Conservation (phyloP, 1,139 yeast genomes). For the Taphrina deformans region DNA sequence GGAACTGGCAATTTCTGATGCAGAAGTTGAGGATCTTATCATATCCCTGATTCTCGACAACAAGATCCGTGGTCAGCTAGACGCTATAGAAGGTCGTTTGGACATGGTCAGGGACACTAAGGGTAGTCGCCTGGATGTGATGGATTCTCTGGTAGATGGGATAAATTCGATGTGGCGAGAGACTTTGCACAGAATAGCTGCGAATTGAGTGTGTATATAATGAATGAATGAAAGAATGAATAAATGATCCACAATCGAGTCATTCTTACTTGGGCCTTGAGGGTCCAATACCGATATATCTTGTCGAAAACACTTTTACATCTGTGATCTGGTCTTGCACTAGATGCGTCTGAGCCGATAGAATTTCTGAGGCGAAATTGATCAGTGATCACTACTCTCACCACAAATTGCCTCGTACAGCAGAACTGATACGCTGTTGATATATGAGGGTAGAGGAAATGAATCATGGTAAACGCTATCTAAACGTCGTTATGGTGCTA, state of each 20-base stretch:
- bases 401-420: too few relatives aligned
- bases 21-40: constrained; percentile 49
- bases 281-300: too few relatives aligned
- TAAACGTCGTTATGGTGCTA: too few relatives aligned
- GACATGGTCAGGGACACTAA: constrained; percentile 23
- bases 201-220: neutral
- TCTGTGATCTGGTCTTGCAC: too few relatives aligned
- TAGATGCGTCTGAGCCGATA: neutral
- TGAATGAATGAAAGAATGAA: neutral
- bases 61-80: constrained; percentile 39
- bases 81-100: constrained; percentile 30
- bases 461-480: too few relatives aligned
- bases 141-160: neutral
- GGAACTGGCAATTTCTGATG: constrained; percentile 41
- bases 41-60: constrained; percentile 53
- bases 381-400: neutral
- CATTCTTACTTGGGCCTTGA: neutral
- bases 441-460: too few relatives aligned
- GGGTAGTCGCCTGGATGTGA: constrained; percentile 7
- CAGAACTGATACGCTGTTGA: too few relatives aligned
- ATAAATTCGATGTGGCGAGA: constrained; percentile 15
- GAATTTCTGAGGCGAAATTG: too few relatives aligned
- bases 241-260: neutral
- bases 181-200: constrained; percentile 9
- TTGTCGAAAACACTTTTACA: too few relatives aligned